Evolutionary conservation across 441 rosid species (phyloP).

Genomic region (Euphorbia neoarborescens): DNA sequence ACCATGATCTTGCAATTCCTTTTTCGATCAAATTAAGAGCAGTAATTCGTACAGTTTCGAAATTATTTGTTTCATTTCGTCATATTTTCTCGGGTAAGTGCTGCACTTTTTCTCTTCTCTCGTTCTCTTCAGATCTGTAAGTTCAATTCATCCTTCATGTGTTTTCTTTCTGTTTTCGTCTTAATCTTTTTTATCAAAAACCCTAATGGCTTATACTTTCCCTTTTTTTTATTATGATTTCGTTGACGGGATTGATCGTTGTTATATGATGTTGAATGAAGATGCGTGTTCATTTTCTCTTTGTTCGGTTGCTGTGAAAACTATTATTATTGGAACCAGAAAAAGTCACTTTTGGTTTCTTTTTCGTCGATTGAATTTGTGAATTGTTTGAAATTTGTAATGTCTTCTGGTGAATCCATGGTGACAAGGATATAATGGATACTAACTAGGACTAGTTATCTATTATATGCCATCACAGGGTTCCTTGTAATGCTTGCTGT

Average conservation of each 20-base stretch:
- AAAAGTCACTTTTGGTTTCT: neutral
- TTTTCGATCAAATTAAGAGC: neutral
- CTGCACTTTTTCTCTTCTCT: neutral
- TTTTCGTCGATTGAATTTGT: neutral
- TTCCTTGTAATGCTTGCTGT: neutral
- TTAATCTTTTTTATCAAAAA: neutral
- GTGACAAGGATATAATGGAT: too few relatives aligned
- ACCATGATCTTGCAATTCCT: slow-evolving; percentile 1
- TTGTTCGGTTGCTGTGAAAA: slow-evolving; percentile 2
- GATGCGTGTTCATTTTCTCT: neutral
- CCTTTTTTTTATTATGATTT: neutral
- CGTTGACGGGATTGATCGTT: neutral
- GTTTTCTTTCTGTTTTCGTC: neutral
- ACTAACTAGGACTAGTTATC: too few relatives aligned
- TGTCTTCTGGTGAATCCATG: neutral
- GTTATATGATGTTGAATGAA: neutral
- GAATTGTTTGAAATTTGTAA: too few relatives aligned
- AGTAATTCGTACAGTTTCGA: neutral
- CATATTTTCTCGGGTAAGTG: neutral
- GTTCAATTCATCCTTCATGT: slow-evolving; percentile 15
- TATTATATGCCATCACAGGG: too few relatives aligned
- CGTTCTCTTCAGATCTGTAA: slow-evolving; percentile 36
- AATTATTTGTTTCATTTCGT: neutral
- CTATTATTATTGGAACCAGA: too few relatives aligned
- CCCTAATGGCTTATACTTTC: neutral